phyloP scores from a whole-genome alignment of 176 grass and related monocot genomes.

The Carex cristatella region DNA sequence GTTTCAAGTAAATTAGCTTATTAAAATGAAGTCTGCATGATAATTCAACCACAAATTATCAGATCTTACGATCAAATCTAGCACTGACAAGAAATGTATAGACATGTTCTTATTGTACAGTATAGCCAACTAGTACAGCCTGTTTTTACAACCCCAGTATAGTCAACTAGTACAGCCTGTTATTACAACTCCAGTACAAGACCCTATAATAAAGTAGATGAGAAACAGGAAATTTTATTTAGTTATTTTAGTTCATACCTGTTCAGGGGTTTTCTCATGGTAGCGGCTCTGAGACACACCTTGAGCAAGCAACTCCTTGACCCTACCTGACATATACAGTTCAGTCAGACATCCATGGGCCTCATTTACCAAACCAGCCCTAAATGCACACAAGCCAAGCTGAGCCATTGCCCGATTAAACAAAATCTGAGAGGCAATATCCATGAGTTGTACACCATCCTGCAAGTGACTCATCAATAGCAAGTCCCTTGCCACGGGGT shows the following conservation, averaged over 20 bases:
- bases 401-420: conserved; percentile 94
- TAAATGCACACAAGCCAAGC: conserved; percentile 79
- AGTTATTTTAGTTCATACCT: conserved; percentile 38
- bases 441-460: conserved; percentile 91
- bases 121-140: background rate
- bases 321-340: conserved; percentile 70
- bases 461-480: conserved; percentile 97
- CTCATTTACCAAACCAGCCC: conserved; percentile 77
- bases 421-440: conserved; percentile 90
- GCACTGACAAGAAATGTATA: background rate
- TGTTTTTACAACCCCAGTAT: background rate
- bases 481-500: conserved; percentile 73
- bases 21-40: background rate
- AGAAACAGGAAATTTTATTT: background rate
- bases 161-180: background rate
- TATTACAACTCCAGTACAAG: background rate
- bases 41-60: background rate
- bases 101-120: background rate
- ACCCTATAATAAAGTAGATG: background rate
- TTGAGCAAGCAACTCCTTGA: conserved; percentile 92
- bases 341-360: conserved; percentile 84
- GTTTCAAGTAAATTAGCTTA: background rate
- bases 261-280: conserved; percentile 96
- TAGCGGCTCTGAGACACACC: conserved; percentile 87
- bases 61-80: background rate